Base-by-base conservation (phyloP, 1,139 yeast genomes). In the Geotrichum klebahnii region DNA sequence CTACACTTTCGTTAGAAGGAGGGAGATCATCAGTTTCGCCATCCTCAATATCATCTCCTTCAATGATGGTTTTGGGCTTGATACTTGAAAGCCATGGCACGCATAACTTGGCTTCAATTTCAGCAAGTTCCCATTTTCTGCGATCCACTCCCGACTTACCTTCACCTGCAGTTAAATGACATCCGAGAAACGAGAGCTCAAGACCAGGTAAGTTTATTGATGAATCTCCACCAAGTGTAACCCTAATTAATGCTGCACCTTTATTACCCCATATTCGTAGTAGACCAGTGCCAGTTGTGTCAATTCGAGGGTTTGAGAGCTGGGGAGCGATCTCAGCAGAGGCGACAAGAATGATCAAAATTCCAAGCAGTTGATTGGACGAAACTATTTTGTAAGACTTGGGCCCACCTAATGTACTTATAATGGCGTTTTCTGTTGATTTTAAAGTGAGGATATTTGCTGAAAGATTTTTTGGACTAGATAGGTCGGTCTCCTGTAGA, bases 161-260 rank as follows among this genome's bases (percentile, higher is more conserved):
- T 59, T 82, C 88, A 48, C 81, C 84, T 2, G 92, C 90, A 3
- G 83, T 76, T 45, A 86, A 70, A 66, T 86, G 95, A 52, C 84
- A 79, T 57, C 78, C 77, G 16, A 80, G 76, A 57, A 83, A 68
- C 1, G 77, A 72, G 47, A 82, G 57, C 37, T 79, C 77, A 2
- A 75, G 61, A 8, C 80, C 81, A 51, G 53, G 55, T 16, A 54
- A 50, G 23, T 56, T 52, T n/a, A 56, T 41, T 1, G 54, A 36
- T 5, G 63, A 57, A 48, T 69, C 72, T 3, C 57, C 57, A 8
- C 69, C 69, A 16, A 70, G 48, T 2, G 39, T 44, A 46, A 70
- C 56, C 34, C 60, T 64, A 16, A 76, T 66, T 12, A 71, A 63
- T 6, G 77, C 76, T 1, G 81, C 80, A 1, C 83, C 83, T 56